Percentiles rank a stretch among this genome's conserved stretches.
Evolutionary conservation across 176 grass and related monocot genomes (phyloP).

Genomic region (Aechmea fasciata): DNA sequence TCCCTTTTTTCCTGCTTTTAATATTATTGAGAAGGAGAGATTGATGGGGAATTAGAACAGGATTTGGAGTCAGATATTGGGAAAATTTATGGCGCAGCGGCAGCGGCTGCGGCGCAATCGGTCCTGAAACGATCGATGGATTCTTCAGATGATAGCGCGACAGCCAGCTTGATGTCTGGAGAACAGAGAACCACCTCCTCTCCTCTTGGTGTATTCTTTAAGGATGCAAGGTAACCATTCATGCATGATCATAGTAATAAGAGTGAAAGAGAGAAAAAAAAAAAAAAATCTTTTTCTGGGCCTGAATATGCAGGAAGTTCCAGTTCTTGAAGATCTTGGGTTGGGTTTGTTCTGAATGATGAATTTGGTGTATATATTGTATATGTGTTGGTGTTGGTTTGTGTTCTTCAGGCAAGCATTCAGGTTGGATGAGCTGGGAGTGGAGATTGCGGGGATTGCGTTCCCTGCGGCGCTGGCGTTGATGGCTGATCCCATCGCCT

Average conservation of each 20-base stretch:
- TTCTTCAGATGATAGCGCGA: not conserved
- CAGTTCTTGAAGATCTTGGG: not conserved
- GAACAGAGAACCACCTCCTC: slow-evolving; percentile 11
- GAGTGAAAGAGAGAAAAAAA: not conserved
- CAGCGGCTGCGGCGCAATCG: too few species aligned
- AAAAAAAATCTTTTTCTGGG: not conserved
- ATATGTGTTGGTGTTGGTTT: not conserved
- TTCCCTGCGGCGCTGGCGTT: slow-evolving; percentile 70
- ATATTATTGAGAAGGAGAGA: too few species aligned
- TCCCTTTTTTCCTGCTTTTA: too few species aligned
- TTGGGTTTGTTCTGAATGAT: not conserved
- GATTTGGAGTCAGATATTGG: too few species aligned
- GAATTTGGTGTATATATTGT: not conserved
- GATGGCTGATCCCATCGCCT: slow-evolving; percentile 66
- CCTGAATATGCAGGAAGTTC: not conserved
- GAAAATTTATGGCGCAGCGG: too few species aligned
- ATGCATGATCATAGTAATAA: not conserved
- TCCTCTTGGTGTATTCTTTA: slow-evolving; percentile 38
- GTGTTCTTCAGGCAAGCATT: slow-evolving; percentile 32
- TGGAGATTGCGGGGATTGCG: slow-evolving; percentile 62
- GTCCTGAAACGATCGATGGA: slow-evolving; percentile 1
- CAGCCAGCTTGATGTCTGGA: slow-evolving; percentile 20
- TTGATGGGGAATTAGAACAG: too few species aligned
- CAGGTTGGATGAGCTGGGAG: slow-evolving; percentile 66
- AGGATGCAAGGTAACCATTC: slow-evolving; percentile 28